These are phyloP conservation scores for Secale cereale DNA, from an alignment of 176 grass and related monocot species.

Conservation along the genomic window DNA sequence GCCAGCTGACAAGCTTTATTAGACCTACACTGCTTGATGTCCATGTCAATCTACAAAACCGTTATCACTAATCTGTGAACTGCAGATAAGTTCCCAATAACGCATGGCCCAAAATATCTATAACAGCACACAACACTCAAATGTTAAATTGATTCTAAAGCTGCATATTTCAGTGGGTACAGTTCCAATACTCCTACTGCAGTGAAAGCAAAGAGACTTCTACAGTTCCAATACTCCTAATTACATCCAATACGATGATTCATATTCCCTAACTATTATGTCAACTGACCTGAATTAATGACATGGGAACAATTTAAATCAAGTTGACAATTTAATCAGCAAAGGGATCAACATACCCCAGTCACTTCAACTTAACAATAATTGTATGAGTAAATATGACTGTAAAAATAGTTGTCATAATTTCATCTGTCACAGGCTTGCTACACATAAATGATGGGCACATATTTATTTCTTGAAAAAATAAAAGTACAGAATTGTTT, in stretches of 20 bases:
- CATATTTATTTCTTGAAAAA: background rate
- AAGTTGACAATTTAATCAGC: background rate
- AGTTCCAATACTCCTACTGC: background rate
- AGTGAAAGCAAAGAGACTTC: background rate
- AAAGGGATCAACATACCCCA: background rate
- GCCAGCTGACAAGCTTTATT: background rate
- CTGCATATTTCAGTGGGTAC: background rate
- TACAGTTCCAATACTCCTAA: background rate
- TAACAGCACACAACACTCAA: background rate
- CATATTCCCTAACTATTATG: background rate
- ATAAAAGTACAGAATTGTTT: background rate
- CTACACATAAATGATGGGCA: background rate
- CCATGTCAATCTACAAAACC: background rate
- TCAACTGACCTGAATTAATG: background rate
- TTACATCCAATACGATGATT: slow-evolving; percentile 5
- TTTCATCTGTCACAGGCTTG: background rate
- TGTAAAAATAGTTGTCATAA: background rate
- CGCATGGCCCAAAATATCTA: background rate
- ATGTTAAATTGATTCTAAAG: background rate
- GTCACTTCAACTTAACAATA: background rate
- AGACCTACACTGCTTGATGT: background rate
- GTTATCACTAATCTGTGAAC: background rate
- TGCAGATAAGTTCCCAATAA: background rate
- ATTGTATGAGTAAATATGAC: background rate
- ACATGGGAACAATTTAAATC: background rate